phyloP scores from a whole-genome alignment of 73 alveolate species.

The Loxodes magnus region DNA sequence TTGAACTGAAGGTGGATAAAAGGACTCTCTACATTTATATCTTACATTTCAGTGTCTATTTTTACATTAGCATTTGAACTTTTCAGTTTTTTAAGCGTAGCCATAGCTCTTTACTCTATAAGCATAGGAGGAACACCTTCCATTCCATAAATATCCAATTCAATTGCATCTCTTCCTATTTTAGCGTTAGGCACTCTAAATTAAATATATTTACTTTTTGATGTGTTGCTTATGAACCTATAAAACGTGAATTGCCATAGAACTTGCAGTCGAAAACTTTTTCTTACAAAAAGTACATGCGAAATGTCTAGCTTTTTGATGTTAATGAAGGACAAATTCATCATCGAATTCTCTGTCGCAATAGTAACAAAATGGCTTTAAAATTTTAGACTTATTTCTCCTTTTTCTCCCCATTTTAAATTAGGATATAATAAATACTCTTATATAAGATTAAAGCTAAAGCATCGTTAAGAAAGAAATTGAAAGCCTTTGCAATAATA shows the following conservation, averaged over 20 bases:
- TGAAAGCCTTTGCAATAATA: too few species aligned
- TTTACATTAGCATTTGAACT: conserved; percentile 29
- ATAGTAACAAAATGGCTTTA: conserved; percentile 97
- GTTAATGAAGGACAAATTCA: conserved; percentile 88
- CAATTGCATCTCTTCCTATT: conserved; percentile 95
- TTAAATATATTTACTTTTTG: too few species aligned
- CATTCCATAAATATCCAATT: conserved; percentile 97
- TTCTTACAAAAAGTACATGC: conserved; percentile 83
- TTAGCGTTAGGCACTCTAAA: conserved; percentile 96
- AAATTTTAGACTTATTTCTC: conserved; percentile 65
- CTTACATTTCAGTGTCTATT: conserved; percentile 20
- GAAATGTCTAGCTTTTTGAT: conserved; percentile 97
- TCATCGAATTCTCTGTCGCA: conserved; percentile 96
- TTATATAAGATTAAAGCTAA: too few species aligned
- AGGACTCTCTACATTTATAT: not conserved
- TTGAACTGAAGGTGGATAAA: not conserved
- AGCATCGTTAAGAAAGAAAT: too few species aligned
- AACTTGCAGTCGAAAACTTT: conserved; percentile 94
- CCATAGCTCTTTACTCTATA: conserved; percentile 76
- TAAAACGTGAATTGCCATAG: conserved; percentile 35
- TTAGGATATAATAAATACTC: conserved; percentile 6
- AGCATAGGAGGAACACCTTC: conserved; percentile 96
- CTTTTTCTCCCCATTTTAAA: conserved; percentile 93
- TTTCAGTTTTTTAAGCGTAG: conserved; percentile 42
- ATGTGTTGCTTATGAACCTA: conserved; percentile 71